Evolutionary conservation across 1,284 basidiomycete species (phyloP), one percentile per base, ranked within the genome.

Genomic region (Leccinum fallax): DNA sequence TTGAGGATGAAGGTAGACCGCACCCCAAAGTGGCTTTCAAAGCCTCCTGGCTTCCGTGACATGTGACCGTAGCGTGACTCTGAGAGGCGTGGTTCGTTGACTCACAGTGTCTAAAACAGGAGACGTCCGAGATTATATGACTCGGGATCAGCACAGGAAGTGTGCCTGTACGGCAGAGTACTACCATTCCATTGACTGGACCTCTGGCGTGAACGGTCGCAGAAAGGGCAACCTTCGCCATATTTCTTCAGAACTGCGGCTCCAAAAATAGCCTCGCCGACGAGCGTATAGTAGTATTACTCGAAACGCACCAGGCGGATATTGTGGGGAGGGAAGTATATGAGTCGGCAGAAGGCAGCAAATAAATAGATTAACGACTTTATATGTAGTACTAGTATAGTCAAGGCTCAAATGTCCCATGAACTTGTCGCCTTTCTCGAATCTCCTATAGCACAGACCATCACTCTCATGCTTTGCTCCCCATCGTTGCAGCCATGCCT

Each of bases 401-500:
- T 46, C 19, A 46, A 46, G 6, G 21, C 36, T 13, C 11, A 16
- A 40, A 55, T 21, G 53, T 34, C 21, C 53, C 32, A 54, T 36
- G 32, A 34, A 34, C 30, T 21, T 19, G 16, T 53, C 15, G 24
- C 26, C 15, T 13, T 43, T 30, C 28, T n/a, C 19, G 34, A 34
- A 21, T 38, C 30, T 10, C 28, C 10, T 36, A 15, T 16, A 19
- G 10, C 9, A 34, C 46, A 38, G 13, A 26, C 21, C 0, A 55
- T 69, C 40, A 72, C 48, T 59, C 63, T 43, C 63, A 63, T 24
- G 70, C 72, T 55, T 79, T 77, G 40, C 77, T 78, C 7, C 88
- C 89, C 78, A 90, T 77, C 0, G 82, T 80, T 13, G 86, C 83
- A 53, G 87, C 87, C 83, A 91, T 82, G 11, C 89, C 88, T 24